Evolutionary conservation across 306 rosid genomes (phyloP), one percentile per base, ranked within the genome.

Genomic region (Cucurbita argyrosperma): DNA sequence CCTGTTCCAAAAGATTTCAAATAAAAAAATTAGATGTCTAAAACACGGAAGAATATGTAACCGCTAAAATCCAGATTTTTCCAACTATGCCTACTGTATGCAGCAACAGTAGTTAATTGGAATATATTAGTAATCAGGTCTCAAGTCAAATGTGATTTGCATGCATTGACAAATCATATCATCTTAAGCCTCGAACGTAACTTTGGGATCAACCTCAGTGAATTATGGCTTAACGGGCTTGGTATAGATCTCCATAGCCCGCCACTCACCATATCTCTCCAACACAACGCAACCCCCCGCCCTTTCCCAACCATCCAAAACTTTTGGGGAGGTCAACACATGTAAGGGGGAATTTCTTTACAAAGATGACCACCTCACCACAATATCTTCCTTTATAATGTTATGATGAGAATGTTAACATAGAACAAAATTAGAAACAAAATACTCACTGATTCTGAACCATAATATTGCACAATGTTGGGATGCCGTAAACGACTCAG

Each of bases 401-500:
- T 16, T 63, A 16, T n/a, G 42, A n/a, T 0, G 35, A 40, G n/a
- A 65, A 45, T 13, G 26, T 18, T 43, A 68, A 23, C 40, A 47
- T 39, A 76, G 39, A 49, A 61, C 47, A 59, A 78, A 58, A 66
- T 47, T 57, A 74, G 39, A 75, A 76, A 43, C 71, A 46, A 43
- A 82, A 54, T 69, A 74, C 99, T 87, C 83, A 94, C 99, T 51
- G 95, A 67, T 79, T 89, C 92, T 73, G 96, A 84, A 54, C 97
- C 99, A 86, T 88, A 87, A 81, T 95, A 95, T 87, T 87, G 97
- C 83, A 95, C 99, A 38, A 95, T 95, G 80, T 95, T 95, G 55
- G 91, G 99, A 86, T 95, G 99, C 78, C 90, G 85, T 76, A 95
- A 83, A 76, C 99, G 97, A 83, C 99, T 91, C 76, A 95, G 79